Evolutionary conservation across 306 rosid species (phyloP).

Genomic region (Malus orientalis): DNA sequence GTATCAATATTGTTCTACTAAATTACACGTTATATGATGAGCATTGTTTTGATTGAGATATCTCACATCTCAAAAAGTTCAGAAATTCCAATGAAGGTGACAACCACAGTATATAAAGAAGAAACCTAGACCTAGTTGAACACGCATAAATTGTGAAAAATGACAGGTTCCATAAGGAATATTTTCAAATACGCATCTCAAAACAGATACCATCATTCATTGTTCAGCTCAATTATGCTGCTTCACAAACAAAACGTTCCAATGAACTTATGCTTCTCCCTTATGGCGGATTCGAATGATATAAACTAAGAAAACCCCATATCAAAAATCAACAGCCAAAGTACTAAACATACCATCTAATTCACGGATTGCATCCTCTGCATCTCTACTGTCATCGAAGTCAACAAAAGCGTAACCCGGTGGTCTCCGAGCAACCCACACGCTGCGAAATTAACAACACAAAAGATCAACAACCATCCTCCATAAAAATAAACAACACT

Average conservation of each 20-base stretch:
- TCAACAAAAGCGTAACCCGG: constrained; percentile 98
- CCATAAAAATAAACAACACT: neutral
- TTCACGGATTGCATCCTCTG: constrained; percentile 88
- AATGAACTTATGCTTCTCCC: neutral
- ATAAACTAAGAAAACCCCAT: neutral
- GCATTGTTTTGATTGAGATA: neutral
- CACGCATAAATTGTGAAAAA: too few relatives aligned
- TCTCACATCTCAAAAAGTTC: neutral
- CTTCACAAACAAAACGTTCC: neutral
- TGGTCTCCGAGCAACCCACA: constrained; percentile 98
- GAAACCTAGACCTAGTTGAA: neutral
- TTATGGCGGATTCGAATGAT: neutral
- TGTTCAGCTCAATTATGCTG: neutral
- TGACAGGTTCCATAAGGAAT: neutral
- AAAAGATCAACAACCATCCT: neutral
- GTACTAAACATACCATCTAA: constrained; percentile 57
- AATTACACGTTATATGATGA: neutral
- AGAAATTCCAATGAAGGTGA: neutral
- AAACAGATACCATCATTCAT: neutral
- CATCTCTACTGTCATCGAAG: constrained; percentile 88
- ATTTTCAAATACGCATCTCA: neutral
- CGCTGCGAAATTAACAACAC: constrained; percentile 36
- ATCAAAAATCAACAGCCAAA: neutral
- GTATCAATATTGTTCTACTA: neutral
- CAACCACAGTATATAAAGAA: neutral